Conservation (phyloP, 805 yeast species). For the Kuraishia borneana region DNA sequence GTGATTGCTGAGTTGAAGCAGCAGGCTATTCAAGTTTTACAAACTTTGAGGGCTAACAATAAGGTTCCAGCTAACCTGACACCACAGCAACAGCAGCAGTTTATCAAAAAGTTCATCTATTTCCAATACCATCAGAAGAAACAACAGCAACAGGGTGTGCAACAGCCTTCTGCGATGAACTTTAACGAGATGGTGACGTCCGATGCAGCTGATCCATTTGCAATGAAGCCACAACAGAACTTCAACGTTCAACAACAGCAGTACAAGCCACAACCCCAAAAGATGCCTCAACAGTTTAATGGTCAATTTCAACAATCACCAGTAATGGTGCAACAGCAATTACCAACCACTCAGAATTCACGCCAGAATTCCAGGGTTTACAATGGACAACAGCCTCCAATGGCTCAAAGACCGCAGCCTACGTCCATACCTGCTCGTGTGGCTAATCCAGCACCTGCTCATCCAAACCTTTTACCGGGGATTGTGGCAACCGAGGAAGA, state of each 20-base stretch:
- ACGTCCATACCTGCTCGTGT: neutral
- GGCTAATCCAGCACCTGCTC: slow-evolving; percentile 2
- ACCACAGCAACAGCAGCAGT: slow-evolving; percentile 22
- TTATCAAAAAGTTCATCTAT: slow-evolving; percentile 18
- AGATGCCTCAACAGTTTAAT: slow-evolving; percentile 5
- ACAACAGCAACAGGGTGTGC: neutral
- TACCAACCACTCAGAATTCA: slow-evolving; percentile 5
- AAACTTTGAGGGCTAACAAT: slow-evolving; percentile 21
- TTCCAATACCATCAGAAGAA: slow-evolving; percentile 1
- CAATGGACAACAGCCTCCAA: slow-evolving; percentile 6
- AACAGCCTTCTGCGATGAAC: slow-evolving; percentile 4
- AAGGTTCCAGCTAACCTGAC: slow-evolving; percentile 18
- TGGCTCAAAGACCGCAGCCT: slow-evolving; percentile 9
- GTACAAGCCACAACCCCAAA: slow-evolving; percentile 10
- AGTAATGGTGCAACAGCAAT: slow-evolving; percentile 6
- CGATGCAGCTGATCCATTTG: slow-evolving; percentile 3
- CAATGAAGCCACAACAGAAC: neutral
- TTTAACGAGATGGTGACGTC: slow-evolving; percentile 2
- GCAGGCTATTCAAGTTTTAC: slow-evolving; percentile 22
- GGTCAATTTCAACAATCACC: slow-evolving; percentile 6
- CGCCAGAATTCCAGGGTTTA: slow-evolving; percentile 4
- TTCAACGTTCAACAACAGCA: slow-evolving; percentile 6
- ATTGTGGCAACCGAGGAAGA: slow-evolving; percentile 44
- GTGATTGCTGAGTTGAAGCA: slow-evolving; percentile 8
- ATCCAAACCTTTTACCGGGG: slow-evolving; percentile 12